These are phyloP conservation scores for Stereocaulon alpinum DNA, from an alignment of 495 filamentous ascomycete species.

Conservation along the genomic window DNA sequence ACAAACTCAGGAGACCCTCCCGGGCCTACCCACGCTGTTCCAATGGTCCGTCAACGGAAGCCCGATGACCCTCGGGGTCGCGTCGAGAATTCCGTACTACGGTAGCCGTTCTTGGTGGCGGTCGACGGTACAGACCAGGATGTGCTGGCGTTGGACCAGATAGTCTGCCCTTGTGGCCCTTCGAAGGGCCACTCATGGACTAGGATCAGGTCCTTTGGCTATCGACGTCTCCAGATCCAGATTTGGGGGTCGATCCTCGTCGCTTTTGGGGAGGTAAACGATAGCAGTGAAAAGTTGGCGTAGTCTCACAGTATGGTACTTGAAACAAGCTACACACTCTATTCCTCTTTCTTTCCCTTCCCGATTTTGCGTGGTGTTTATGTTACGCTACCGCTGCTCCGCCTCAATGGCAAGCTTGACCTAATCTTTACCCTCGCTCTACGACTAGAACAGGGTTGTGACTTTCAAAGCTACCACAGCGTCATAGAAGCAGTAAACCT, in stretches of 20 bases:
- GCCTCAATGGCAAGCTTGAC: constrained; percentile 3
- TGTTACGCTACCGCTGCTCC: background rate
- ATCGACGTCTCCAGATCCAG: background rate
- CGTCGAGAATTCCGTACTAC: background rate
- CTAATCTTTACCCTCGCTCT: background rate
- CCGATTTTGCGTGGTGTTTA: background rate
- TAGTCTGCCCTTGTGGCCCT: background rate
- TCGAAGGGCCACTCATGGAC: background rate
- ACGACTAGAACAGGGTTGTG: background rate
- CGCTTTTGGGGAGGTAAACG: background rate
- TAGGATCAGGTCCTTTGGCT: background rate
- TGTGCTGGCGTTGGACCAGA: background rate
- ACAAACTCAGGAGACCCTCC: background rate
- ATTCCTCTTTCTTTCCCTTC: background rate
- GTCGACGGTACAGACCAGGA: background rate
- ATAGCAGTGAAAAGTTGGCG: background rate
- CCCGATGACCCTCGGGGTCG: background rate
- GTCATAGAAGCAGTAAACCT: background rate
- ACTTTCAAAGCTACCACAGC: background rate
- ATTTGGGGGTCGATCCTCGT: background rate
- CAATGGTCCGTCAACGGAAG: background rate
- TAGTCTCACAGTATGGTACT: background rate
- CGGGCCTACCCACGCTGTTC: background rate
- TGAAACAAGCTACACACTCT: constrained; percentile 5
- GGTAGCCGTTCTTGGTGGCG: background rate